Base-by-base conservation (phyloP, 2,329 filamentous ascomycete species). In the Claviceps pusilla region DNA sequence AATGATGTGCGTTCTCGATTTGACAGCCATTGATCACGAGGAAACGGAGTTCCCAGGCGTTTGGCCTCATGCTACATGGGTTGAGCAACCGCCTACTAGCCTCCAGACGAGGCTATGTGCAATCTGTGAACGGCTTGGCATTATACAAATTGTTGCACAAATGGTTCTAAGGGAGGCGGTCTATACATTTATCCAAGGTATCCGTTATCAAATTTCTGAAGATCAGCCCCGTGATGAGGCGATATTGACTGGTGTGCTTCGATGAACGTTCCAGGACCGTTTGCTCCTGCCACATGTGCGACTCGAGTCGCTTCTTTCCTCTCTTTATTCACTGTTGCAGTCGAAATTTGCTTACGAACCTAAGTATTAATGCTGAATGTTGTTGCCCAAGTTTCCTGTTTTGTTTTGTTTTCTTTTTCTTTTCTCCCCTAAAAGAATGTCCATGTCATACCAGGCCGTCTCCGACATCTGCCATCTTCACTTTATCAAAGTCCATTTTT, bases 201-300 rank as follows among this genome's bases (percentile, higher is more conserved):
- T 33, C 46, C 33, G 7, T 33, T 33, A 33, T 33, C 46, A 48
- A 48, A 14, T 11, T 11, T 11, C 14, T 37, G 35, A 37, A 48
- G 14, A 33, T 37, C n/a, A 28, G 47, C 31, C 11, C 47, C 47
- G 31, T 35, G 16, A 35, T 37, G 47, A 35, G 29, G n/a, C 31
- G 47, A 19, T 5, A 48, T 33, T 3, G 4, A 48, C 7, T 35
- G 31, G 1, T 29, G 33, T 28, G 33, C 10, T 51, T 51, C 50
- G 50, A 43, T 11, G 16, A 7, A 4, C 39, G 16, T 51, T 33
- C 50, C 28, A 33, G 12, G 31, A 47, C 31, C 29, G 45, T 46
- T 51, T 39, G 47, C 55, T 54, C 51, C 51, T 56, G 48, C 52
- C 51, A 43, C 37, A 29, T 56, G 55, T 54, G 31, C 35, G 51